Percentiles rank a stretch among this genome's conserved stretches.
These are phyloP conservation scores for Gautieria morchelliformis DNA, from an alignment of 768 basidiomycete genomes.

Conservation along the genomic window DNA sequence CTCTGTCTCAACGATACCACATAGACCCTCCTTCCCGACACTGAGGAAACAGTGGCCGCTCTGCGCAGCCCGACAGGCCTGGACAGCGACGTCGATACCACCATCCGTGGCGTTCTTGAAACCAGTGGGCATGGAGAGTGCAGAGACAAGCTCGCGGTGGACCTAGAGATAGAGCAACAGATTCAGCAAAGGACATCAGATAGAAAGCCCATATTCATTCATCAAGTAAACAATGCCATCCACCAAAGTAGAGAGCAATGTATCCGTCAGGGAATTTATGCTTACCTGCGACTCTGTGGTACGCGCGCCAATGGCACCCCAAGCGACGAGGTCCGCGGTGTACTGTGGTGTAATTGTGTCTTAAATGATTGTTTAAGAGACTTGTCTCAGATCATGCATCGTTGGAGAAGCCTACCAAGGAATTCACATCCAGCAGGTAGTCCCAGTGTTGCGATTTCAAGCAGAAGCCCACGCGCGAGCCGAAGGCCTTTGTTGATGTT, in stretches of 20 bases:
- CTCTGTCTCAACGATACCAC: slow-evolving; percentile 91
- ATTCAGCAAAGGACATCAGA: neutral
- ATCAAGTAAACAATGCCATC: too few relatives aligned
- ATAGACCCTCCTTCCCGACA: slow-evolving; percentile 93
- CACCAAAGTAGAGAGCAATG: neutral
- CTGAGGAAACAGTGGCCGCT: slow-evolving; percentile 91
- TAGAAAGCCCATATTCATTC: too few relatives aligned
- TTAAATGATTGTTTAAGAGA: neutral
- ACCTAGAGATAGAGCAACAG: slow-evolving; percentile 40
- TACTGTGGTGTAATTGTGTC: slow-evolving; percentile 76
- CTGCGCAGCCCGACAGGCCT: slow-evolving; percentile 89
- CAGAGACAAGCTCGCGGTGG: slow-evolving; percentile 80
- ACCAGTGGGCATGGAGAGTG: slow-evolving; percentile 90
- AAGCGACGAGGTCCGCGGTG: slow-evolving; percentile 86
- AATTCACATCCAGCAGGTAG: slow-evolving; percentile 97
- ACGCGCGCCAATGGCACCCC: slow-evolving; percentile 94
- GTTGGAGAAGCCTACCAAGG: slow-evolving; percentile 29
- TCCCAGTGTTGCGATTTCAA: slow-evolving; percentile 85
- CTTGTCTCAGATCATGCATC: too few relatives aligned
- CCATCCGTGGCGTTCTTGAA: slow-evolving; percentile 99
- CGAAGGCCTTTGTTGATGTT: slow-evolving; percentile 96
- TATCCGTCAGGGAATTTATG: neutral
- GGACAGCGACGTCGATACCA: slow-evolving; percentile 80
- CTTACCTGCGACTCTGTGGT: slow-evolving; percentile 63
- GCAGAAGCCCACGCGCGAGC: slow-evolving; percentile 73